Base-by-base conservation (phyloP, 305 asterid species). In the Caryopteris hybrid region DNA sequence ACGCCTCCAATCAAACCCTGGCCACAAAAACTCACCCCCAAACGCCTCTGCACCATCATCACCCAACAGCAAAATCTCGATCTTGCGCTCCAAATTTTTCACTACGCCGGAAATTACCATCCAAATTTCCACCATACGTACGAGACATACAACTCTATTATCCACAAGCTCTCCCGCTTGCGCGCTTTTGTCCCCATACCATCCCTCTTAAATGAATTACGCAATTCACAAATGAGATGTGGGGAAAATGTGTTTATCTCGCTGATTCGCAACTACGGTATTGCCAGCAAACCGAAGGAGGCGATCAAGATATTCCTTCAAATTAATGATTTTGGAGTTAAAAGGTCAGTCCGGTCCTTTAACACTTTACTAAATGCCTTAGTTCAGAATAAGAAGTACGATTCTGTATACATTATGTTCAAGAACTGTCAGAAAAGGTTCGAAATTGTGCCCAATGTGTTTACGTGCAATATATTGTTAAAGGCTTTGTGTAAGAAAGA, bases 1-100 rank as follows among this genome's bases (percentile, higher is more conserved):
- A 85, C 93, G 3, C 96, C 99, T 14, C 97, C 97, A 23, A 83
- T 93, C 77, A 84, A 88, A 64, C 94, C 97, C 43, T 93, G 99
- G 99, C 99, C 97, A 27, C 84, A 74, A 51, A 72, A 74, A 8
- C 97, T 90, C 62, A 79, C 90, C 74, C 83, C 81, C 46, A 88
- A 85, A 62, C 87, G 83, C 68, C 93, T 92, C 33, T 73, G 82
- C 81, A 64, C 87, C 61, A 78, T 92, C 59, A 74, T 90, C 81
- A 70, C 85, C 73, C 71, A 74, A 59, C 97, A 89, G 77, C 92
- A 82, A 52, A 85, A 88, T 69, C 76, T 86, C 48, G 92, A 85
- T 56, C 88, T 90, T 2, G 87, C 97, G 60, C 80, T 92, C 74
- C 92, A 83, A 66, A 86, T 88, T 39, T 92, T 92, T 78, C 78